Conservation (phyloP, 208 protist genomes). For the Herpetomonas muscarum region DNA sequence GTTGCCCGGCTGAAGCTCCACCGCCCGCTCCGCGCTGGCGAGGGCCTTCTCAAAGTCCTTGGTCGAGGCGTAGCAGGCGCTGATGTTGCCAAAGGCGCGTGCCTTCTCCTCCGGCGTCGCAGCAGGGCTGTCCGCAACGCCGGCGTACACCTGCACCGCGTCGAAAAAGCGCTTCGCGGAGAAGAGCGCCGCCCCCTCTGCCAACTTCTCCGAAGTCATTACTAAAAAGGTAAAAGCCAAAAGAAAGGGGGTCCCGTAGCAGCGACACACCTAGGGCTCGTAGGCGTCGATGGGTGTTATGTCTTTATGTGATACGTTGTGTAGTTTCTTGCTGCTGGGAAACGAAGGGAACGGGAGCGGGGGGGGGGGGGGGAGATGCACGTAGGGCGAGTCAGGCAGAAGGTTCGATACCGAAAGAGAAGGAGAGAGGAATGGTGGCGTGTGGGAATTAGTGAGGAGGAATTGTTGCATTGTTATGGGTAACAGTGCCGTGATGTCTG, state of each 20-base stretch:
- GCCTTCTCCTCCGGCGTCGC: slow-evolving; percentile 25
- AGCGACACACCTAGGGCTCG: slow-evolving; percentile 2
- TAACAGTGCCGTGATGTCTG: neutral
- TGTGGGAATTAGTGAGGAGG: too few relatives aligned
- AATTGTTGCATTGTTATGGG: too few relatives aligned
- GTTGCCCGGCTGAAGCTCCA: slow-evolving; percentile 43
- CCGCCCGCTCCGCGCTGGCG: slow-evolving; percentile 36
- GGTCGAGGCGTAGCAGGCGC: slow-evolving; percentile 66
- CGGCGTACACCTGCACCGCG: slow-evolving; percentile 45
- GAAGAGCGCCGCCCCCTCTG: slow-evolving; percentile 46
- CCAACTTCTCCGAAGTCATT: slow-evolving; percentile 53
- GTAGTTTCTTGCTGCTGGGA: too few relatives aligned
- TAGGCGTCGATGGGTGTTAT: too few relatives aligned
- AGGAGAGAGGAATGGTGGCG: too few relatives aligned
- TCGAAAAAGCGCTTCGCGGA: slow-evolving; percentile 33
- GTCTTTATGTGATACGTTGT: too few relatives aligned
- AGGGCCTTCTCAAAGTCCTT: slow-evolving; percentile 54
- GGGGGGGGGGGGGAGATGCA: too few relatives aligned
- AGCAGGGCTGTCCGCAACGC: slow-evolving; percentile 18
- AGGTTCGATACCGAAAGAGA: slow-evolving; percentile 1
- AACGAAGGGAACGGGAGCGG: too few relatives aligned
- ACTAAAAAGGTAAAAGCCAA: neutral
- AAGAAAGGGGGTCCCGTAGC: slow-evolving; percentile 8
- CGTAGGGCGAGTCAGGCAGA: neutral
- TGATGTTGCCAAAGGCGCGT: slow-evolving; percentile 77